Evolutionary conservation across 148 eudicot species (phyloP), one percentile per base, ranked within the genome.

Genomic region (Vaccinium macrocarpon): DNA sequence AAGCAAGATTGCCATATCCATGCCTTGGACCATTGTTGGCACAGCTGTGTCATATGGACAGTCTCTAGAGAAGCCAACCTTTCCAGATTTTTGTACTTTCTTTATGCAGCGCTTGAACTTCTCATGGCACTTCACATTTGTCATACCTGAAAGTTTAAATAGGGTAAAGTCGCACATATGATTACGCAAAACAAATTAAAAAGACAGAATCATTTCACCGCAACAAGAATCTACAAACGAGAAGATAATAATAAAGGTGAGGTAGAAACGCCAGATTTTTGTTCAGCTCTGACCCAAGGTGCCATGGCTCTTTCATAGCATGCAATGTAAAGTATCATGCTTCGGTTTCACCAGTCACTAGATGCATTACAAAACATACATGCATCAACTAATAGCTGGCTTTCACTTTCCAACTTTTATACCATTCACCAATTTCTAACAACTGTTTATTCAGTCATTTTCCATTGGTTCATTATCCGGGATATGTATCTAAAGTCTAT

Each of bases 61-160:
- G 8, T 84, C 90, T 70, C 83, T 88, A 9, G 97, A 93, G 85
- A 97, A 97, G 61, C 99, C 98, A 19, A 83, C 85, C 84, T 93
- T 95, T 27, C 99, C 98, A 35, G 97, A 92, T 85, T 93, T 97
- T 50, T 92, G 99, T 52, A 92, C 98, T 90, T 90, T 97, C 90
- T 92, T 95, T 83, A 97, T 93, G 94, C 99, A 97, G 78, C 86
- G 88, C 93, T 95, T 97, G 93, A 97, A 97, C 92, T 97, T 93
- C 86, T 95, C 92, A 75, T 97, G 99, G 87, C 99, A 97, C 85
- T 94, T 91, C 29, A 97, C 87, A 87, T 89, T 89, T 71, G 89
- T 91, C 92, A 97, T 86, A 57, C 99, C 99, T 97, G 96, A 73
- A 88, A 53, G 25, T 32, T 48, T 5, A 83, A 32, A 50, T 21